Evolutionary conservation across 306 rosid species (phyloP).

Genomic region (Parietaria judaica): DNA sequence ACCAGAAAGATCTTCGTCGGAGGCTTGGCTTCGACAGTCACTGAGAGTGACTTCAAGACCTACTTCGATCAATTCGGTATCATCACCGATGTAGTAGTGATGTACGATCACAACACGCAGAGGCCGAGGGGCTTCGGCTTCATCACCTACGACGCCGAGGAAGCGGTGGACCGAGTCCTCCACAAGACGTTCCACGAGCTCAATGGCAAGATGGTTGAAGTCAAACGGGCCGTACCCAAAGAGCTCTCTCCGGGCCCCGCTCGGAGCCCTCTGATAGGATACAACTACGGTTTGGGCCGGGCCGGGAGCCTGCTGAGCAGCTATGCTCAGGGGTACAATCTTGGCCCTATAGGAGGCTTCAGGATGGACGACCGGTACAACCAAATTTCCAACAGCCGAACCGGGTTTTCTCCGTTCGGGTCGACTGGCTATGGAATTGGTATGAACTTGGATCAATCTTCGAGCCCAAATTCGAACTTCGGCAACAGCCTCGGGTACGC

Average conservation of each 20-base stretch:
- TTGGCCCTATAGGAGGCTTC: slow-evolving; percentile 75
- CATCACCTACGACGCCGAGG: slow-evolving; percentile 90
- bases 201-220: slow-evolving; percentile 91
- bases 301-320: slow-evolving; percentile 51
- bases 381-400: slow-evolving; percentile 63
- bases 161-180: slow-evolving; percentile 77
- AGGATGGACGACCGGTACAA: slow-evolving; percentile 82
- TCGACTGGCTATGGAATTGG: slow-evolving; percentile 65
- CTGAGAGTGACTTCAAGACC: slow-evolving; percentile 70
- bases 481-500: slow-evolving; percentile 72
- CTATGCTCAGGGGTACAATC: slow-evolving; percentile 68
- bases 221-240: slow-evolving; percentile 90
- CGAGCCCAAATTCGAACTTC: slow-evolving; percentile 56
- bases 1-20: slow-evolving; percentile 90
- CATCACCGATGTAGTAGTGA: slow-evolving; percentile 81
- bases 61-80: slow-evolving; percentile 84
- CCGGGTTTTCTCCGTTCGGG: slow-evolving; percentile 66
- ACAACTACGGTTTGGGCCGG: slow-evolving; percentile 60
- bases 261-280: slow-evolving; percentile 67
- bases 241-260: slow-evolving; percentile 73
- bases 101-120: slow-evolving; percentile 95
- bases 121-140: slow-evolving; percentile 97
- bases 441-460: slow-evolving; percentile 64
- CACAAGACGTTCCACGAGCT: slow-evolving; percentile 83
- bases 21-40: slow-evolving; percentile 81